Percentiles rank a stretch among this genome's conserved stretches.
Conservation (phyloP, 2,329 filamentous ascomycete genomes). For the Sodiomyces alkalinus region DNA sequence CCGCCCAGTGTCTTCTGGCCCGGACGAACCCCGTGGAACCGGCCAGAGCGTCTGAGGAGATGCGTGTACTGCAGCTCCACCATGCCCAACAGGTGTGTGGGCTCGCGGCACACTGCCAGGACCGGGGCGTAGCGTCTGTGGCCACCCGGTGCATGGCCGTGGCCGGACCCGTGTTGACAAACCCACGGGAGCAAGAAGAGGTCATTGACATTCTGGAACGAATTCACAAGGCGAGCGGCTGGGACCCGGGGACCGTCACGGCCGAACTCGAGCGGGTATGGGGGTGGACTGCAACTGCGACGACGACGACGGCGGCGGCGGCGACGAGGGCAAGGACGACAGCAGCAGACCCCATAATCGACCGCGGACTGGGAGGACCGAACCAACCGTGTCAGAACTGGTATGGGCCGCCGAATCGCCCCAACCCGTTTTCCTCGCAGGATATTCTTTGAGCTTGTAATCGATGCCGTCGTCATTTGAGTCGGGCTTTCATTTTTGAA, state of each 20-base stretch:
- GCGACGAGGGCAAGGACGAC: conserved; percentile 12
- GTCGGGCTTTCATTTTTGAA: background rate
- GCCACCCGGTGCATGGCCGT: conserved; percentile 68
- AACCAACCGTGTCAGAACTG: conserved; percentile 71
- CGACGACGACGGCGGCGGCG: conserved; percentile 12
- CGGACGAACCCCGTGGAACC: conserved; percentile 61
- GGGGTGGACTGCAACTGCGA: conserved; percentile 43
- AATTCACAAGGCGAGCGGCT: conserved; percentile 63
- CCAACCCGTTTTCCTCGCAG: conserved; percentile 6
- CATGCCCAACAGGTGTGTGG: conserved; percentile 81
- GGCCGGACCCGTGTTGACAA: conserved; percentile 56
- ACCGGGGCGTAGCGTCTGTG: conserved; percentile 63
- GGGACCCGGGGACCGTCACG: conserved; percentile 59
- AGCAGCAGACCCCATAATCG: conserved; percentile 9
- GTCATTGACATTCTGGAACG: conserved; percentile 61
- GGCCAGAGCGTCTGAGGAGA: conserved; percentile 44
- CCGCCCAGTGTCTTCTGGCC: conserved; percentile 64
- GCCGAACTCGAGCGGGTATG: conserved; percentile 60
- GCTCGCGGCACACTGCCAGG: conserved; percentile 73
- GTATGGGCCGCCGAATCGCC: conserved; percentile 56
- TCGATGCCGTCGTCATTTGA: background rate
- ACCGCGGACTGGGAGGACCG: conserved; percentile 18
- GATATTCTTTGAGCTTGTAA: conserved; percentile 2
- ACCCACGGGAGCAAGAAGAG: conserved; percentile 62
- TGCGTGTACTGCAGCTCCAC: conserved; percentile 52